These are phyloP conservation scores for Chaetomiaceae sp. DNA, from an alignment of 2,329 filamentous ascomycete genomes.

Conservation along the genomic window DNA sequence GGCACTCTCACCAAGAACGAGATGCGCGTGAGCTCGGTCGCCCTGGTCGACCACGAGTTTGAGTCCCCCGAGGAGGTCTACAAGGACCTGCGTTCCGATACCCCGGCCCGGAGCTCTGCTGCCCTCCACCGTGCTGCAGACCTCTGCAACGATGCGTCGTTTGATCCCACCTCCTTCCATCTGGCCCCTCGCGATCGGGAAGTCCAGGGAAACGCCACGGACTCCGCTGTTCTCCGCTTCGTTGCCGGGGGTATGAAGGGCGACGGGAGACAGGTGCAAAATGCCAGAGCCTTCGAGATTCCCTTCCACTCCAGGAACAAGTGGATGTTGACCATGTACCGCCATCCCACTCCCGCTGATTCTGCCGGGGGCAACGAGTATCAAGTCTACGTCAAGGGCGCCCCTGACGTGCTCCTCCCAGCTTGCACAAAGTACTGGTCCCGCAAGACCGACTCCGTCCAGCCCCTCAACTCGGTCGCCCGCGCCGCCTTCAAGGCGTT, in stretches of 20 bases:
- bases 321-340: slow-evolving; percentile 59
- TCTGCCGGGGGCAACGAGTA: slow-evolving; percentile 1
- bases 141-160: slow-evolving; percentile 16
- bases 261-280: slow-evolving; percentile 40
- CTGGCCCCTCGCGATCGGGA: slow-evolving; percentile 19
- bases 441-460: slow-evolving; percentile 1
- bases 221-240: slow-evolving; percentile 46
- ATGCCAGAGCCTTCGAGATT: slow-evolving; percentile 53
- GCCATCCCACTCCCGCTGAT: slow-evolving; percentile 33
- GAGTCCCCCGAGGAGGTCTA: slow-evolving; percentile 17
- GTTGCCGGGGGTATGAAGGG: slow-evolving; percentile 49
- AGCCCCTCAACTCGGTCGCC: background rate
- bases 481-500: slow-evolving; percentile 1
- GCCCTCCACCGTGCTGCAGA: slow-evolving; percentile 17
- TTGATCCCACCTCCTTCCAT: slow-evolving; percentile 18
- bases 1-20: slow-evolving; percentile 61
- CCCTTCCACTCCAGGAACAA: slow-evolving; percentile 64
- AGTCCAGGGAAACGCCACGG: slow-evolving; percentile 24
- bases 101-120: slow-evolving; percentile 41
- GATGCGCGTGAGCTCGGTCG: slow-evolving; percentile 45
- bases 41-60: slow-evolving; percentile 13
- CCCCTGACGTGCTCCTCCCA: slow-evolving; percentile 43
- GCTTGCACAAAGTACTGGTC: slow-evolving; percentile 4
- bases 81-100: slow-evolving; percentile 52
- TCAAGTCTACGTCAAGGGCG: slow-evolving; percentile 48